Evolutionary conservation across 2,329 filamentous ascomycete species (phyloP).

Genomic region (Lasiodiplodia hormozganensis): DNA sequence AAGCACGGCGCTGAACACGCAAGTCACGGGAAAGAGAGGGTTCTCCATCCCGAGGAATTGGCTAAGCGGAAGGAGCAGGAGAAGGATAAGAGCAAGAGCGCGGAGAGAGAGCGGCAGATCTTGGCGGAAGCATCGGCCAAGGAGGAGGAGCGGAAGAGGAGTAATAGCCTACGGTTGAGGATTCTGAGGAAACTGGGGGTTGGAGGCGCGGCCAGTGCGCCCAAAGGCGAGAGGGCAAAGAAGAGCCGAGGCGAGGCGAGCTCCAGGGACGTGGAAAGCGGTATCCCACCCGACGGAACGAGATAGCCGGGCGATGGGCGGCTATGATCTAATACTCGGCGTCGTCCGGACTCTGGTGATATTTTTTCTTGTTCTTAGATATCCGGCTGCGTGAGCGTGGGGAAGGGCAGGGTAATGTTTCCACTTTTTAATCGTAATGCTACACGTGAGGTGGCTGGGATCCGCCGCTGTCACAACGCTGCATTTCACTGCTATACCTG

Average conservation of each 20-base stretch:
- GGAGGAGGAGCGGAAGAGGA: constrained; percentile 49
- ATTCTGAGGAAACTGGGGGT: constrained; percentile 42
- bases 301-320: constrained; percentile 14
- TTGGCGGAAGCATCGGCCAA: constrained; percentile 50
- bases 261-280: constrained; percentile 42
- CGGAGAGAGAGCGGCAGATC: constrained; percentile 66
- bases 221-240: constrained; percentile 33
- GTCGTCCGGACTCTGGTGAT: background rate
- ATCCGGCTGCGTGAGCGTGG: constrained; percentile 1
- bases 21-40: constrained; percentile 62
- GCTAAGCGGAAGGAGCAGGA: constrained; percentile 53
- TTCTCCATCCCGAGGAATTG: constrained; percentile 67
- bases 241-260: constrained; percentile 10
- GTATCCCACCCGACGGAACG: constrained; percentile 43
- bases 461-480: background rate
- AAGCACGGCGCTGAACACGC: constrained; percentile 62
- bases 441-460: background rate
- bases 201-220: constrained; percentile 33
- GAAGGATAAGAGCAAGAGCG: constrained; percentile 65
- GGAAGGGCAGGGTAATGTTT: background rate
- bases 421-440: constrained; percentile 1
- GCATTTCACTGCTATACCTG: background rate
- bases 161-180: constrained; percentile 36
- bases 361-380: background rate
- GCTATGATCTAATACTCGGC: background rate